Evolutionary conservation across 176 grass and related monocot genomes (phyloP).

Genomic region (Avena insularis): DNA sequence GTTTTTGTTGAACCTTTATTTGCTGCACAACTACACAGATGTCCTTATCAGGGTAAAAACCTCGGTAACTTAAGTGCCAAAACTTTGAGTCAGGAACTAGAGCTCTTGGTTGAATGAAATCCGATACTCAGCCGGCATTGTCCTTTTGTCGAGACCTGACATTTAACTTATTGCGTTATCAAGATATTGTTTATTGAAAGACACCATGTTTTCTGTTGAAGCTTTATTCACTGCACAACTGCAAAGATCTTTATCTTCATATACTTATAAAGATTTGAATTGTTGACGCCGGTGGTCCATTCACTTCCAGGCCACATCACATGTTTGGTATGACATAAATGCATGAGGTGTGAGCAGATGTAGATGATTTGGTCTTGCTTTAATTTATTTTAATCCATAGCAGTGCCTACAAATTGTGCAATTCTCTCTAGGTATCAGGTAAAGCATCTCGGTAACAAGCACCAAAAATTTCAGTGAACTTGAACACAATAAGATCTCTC

Average conservation of each 20-base stretch:
- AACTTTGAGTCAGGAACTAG: neutral
- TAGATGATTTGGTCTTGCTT: slow-evolving; percentile 2
- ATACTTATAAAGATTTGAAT: neutral
- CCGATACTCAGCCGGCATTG: neutral
- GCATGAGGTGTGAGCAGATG: neutral
- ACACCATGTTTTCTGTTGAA: neutral
- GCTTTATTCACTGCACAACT: neutral
- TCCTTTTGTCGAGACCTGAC: neutral
- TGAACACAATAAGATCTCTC: neutral
- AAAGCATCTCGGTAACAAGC: neutral
- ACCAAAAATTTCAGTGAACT: neutral
- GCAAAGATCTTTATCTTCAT: neutral
- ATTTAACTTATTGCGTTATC: neutral
- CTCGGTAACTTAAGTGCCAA: neutral
- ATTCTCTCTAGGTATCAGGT: neutral
- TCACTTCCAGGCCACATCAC: neutral
- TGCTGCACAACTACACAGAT: neutral
- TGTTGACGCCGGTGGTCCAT: neutral
- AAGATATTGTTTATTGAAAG: slow-evolving; percentile 1
- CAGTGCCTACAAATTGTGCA: neutral
- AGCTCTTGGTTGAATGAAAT: neutral
- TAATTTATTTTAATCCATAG: neutral
- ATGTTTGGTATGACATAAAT: neutral
- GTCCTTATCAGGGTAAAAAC: neutral
- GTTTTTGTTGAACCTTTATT: neutral